Base-by-base conservation (phyloP, 768 basidiomycete species). In the Xerocomus brunneocitrinus region DNA sequence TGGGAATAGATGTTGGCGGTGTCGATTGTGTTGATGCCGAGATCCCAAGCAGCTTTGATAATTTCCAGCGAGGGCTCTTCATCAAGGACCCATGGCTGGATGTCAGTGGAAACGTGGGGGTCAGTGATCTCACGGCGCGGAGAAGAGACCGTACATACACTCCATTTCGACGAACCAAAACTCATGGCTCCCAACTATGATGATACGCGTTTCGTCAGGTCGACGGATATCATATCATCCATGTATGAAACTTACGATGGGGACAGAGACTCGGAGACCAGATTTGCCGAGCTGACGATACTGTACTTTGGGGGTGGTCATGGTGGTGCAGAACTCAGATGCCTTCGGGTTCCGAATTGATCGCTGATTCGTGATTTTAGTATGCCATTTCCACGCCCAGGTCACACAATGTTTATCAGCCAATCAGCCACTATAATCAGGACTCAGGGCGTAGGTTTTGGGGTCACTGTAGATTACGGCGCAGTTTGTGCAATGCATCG, bases 1-100 rank as follows among this genome's bases (percentile, higher is more conserved):
- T 67, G 66, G 16, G 66, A 67, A 42, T 74, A 75, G 4, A 68
- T 13, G 47, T 73, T 73, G n/a, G 73, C 72, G 1, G 73, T 73
- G 36, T 76, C 74, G 47, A 72, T 65, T 4, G 71, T 74, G 50
- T 65, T 73, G 54, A 77, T 67, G 4, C 76, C 76, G 12, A 65
- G 57, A 28, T 74, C 68, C 64, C 65, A 76, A 4, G 76, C 76
- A 9, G 65, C 62, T 53, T 74, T 73, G 47, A 76, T 50, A 53
- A 75, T 61, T 43, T 62, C 54, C 19, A 69, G 49, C 0, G 69
- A 65, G n/a, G 69, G 49, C 1, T 60, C 63, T 49, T 68, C 68
- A 0, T 58, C 66, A 5, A 67, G 54, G 36, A 67, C 60, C 61
- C 67, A 71, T 5, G 62, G 22, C 59, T 66, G 40, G 42, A 28